Conservation (phyloP, 768 basidiomycete genomes). For the Boletus rubroflammeus region DNA sequence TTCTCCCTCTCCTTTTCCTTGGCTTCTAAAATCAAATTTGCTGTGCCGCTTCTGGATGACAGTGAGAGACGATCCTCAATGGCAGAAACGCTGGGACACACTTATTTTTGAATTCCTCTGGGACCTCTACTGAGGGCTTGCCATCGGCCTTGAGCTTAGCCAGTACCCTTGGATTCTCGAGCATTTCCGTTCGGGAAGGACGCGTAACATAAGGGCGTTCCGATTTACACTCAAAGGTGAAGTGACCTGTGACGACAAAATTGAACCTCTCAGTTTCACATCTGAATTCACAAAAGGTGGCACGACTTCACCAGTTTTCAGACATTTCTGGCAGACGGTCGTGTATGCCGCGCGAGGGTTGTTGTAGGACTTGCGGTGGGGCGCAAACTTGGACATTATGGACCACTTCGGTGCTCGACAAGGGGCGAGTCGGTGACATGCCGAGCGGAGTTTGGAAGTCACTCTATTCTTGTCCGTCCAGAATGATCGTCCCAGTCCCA, state of each 20-base stretch:
- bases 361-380: constrained; percentile 60
- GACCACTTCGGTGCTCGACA: not conserved
- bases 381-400: constrained; percentile 76
- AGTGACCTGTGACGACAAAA: constrained; percentile 58
- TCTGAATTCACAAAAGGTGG: constrained; percentile 2
- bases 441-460: constrained; percentile 11
- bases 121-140: constrained; percentile 77
- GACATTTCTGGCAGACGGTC: constrained; percentile 82
- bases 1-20: constrained; percentile 75
- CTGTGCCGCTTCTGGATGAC: constrained; percentile 61
- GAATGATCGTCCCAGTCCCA: constrained; percentile 18
- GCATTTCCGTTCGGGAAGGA: constrained; percentile 83
- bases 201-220: constrained; percentile 78
- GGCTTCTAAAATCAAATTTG: constrained; percentile 76
- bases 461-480: constrained; percentile 6
- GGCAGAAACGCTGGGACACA: constrained; percentile 33
- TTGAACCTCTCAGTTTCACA: not conserved
- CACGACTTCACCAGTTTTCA: constrained; percentile 49
- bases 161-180: constrained; percentile 70
- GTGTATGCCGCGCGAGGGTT: constrained; percentile 59
- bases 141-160: constrained; percentile 67
- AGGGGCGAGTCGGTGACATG: not conserved
- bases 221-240: constrained; percentile 86
- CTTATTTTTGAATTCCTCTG: constrained; percentile 88
- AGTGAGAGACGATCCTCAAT: constrained; percentile 1